Percentiles rank a stretch among this genome's conserved stretches.
Evolutionary conservation across 2,329 filamentous ascomycete species (phyloP).

Genomic region (Penicillium sp.): DNA sequence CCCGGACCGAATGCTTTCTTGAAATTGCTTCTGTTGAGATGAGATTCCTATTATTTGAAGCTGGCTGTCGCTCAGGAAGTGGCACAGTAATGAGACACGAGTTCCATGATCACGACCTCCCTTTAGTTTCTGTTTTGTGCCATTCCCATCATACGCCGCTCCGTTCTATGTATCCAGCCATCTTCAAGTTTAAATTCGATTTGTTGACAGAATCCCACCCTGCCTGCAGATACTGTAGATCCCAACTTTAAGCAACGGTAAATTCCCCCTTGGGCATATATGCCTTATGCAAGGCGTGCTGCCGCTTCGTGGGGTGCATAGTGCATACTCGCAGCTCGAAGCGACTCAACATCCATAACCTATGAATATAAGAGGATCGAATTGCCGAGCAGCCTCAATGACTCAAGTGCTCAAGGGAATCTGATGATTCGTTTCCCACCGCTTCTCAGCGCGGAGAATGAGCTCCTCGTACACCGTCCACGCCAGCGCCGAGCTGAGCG

Average conservation of each 20-base stretch:
- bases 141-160: constrained; percentile 8
- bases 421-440: constrained; percentile 33
- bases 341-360: not conserved
- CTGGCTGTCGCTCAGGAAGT: constrained; percentile 10
- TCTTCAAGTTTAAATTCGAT: constrained; percentile 4
- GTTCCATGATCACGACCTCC: constrained; percentile 22
- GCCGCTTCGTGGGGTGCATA: not conserved
- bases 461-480: constrained; percentile 98
- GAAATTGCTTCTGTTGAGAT: constrained; percentile 11
- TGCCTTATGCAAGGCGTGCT: constrained; percentile 9
- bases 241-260: not conserved
- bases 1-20: constrained; percentile 7
- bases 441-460: constrained; percentile 67
- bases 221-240: not conserved
- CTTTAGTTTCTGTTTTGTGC: constrained; percentile 3
- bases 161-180: constrained; percentile 8
- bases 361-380: not conserved
- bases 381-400: not conserved
- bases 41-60: constrained; percentile 8
- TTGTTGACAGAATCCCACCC: not conserved
- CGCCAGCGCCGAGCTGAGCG: constrained; percentile 86
- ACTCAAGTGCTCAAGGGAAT: constrained; percentile 14
- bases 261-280: not conserved
- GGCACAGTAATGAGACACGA: constrained; percentile 24
- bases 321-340: not conserved